Conservation (phyloP, 805 yeast species). For the Ogataea nakhonphanomensis region DNA sequence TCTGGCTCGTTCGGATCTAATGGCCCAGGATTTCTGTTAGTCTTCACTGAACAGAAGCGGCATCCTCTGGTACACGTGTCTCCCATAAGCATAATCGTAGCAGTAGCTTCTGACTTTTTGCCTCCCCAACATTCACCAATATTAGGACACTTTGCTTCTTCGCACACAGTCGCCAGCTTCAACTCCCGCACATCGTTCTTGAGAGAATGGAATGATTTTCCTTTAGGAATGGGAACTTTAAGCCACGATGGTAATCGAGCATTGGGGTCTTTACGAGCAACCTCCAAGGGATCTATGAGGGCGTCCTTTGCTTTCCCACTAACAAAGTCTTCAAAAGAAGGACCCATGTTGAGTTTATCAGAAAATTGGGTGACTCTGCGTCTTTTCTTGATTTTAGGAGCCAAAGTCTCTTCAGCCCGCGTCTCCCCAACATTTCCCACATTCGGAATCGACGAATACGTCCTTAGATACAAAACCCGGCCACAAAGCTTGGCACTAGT, state of each 20-base stretch:
- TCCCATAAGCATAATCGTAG: constrained; percentile 96
- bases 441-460: constrained; percentile 2
- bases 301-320: constrained; percentile 71
- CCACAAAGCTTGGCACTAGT: background rate
- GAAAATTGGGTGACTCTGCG: constrained; percentile 60
- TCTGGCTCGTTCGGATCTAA: constrained; percentile 97
- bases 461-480: background rate
- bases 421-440: background rate
- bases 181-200: constrained; percentile 86
- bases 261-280: constrained; percentile 63
- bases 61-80: constrained; percentile 99
- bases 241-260: constrained; percentile 89
- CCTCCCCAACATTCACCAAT: constrained; percentile 99
- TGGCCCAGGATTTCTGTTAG: constrained; percentile 79
- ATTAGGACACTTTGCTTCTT: constrained; percentile 99
- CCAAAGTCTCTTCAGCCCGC: background rate
- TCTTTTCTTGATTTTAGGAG: constrained; percentile 21
- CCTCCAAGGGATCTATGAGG: constrained; percentile 71
- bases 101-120: constrained; percentile 87
- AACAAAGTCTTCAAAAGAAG: constrained; percentile 89
- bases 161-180: constrained; percentile 92
- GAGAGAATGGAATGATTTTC: constrained; percentile 73
- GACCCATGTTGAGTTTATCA: constrained; percentile 75
- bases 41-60: constrained; percentile 94
- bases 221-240: constrained; percentile 96